Percentiles rank a stretch among this genome's conserved stretches.
Evolutionary conservation across 306 rosid genomes (phyloP).

Genomic region (Luffa aegyptiaca): DNA sequence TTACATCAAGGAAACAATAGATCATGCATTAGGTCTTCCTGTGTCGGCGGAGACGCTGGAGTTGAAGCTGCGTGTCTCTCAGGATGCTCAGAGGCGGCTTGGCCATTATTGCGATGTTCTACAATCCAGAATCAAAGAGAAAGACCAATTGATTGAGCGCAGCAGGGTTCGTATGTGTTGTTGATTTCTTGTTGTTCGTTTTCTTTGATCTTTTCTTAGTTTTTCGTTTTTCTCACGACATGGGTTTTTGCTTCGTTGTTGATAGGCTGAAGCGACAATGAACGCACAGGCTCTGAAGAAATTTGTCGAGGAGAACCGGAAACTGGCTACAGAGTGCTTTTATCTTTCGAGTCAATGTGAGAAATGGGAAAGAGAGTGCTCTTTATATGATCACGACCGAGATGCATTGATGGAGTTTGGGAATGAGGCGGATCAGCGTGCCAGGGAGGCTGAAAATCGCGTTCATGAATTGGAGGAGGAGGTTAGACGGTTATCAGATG

Average conservation of each 20-base stretch:
- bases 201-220: background rate
- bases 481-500: slow-evolving; percentile 35
- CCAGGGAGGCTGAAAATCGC: slow-evolving; percentile 62
- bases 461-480: slow-evolving; percentile 53
- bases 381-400: slow-evolving; percentile 69
- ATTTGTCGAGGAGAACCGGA: slow-evolving; percentile 76
- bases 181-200: background rate
- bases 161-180: slow-evolving; percentile 35
- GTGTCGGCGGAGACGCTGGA: slow-evolving; percentile 36
- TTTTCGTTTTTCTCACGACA: background rate
- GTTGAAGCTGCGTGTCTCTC: slow-evolving; percentile 49
- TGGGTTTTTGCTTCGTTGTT: background rate
- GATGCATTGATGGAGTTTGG: slow-evolving; percentile 94
- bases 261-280: slow-evolving; percentile 61
- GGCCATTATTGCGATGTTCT: slow-evolving; percentile 29
- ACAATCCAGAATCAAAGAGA: slow-evolving; percentile 45
- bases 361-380: slow-evolving; percentile 61
- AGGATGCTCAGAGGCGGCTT: slow-evolving; percentile 48
- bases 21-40: slow-evolving; percentile 46
- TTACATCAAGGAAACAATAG: slow-evolving; percentile 52
- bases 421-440: slow-evolving; percentile 85
- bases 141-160: slow-evolving; percentile 45
- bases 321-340: slow-evolving; percentile 51
- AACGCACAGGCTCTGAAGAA: slow-evolving; percentile 79
- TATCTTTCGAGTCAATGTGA: slow-evolving; percentile 39